Evolutionary conservation across 1,284 basidiomycete genomes (phyloP).

Genomic region (Melanopsichium pennsylvanicum): DNA sequence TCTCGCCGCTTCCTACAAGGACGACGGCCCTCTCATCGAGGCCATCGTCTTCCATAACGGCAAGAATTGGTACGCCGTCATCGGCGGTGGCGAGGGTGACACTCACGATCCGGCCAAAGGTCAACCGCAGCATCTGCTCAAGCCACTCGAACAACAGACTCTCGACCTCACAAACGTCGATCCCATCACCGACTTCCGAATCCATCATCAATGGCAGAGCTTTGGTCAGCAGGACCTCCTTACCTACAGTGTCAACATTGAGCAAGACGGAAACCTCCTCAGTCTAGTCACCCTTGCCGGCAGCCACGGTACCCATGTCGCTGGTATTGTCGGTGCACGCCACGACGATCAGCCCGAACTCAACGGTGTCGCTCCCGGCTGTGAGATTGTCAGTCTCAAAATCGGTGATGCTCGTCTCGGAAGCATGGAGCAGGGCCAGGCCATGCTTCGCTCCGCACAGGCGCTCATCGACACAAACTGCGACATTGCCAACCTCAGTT

Average conservation of each 20-base stretch:
- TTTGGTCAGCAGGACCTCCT: constrained; percentile 65
- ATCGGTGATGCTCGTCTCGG: constrained; percentile 61
- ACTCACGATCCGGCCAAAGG: constrained; percentile 51
- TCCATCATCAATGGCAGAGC: constrained; percentile 60
- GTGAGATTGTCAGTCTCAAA: constrained; percentile 63
- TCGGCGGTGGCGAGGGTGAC: constrained; percentile 66
- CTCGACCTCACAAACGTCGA: constrained; percentile 56
- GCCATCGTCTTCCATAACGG: constrained; percentile 65
- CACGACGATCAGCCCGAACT: constrained; percentile 57
- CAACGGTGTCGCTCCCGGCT: constrained; percentile 65
- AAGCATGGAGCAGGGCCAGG: constrained; percentile 66
- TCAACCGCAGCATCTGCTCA: constrained; percentile 41
- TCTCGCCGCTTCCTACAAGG: constrained; percentile 55
- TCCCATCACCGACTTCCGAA: constrained; percentile 63
- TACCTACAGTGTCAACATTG: constrained; percentile 65
- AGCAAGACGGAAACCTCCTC: constrained; percentile 53
- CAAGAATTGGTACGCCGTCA: constrained; percentile 63
- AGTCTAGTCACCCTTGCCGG: constrained; percentile 63
- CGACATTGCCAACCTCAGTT: constrained; percentile 66
- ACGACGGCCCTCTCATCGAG: constrained; percentile 65
- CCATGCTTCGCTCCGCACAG: constrained; percentile 65
- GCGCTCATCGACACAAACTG: constrained; percentile 64
- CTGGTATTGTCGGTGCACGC: constrained; percentile 64
- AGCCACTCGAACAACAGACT: constrained; percentile 29
- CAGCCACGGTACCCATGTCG: constrained; percentile 66